Conservation (phyloP, 345 rosid species). For the Odontarrhena argentea region DNA sequence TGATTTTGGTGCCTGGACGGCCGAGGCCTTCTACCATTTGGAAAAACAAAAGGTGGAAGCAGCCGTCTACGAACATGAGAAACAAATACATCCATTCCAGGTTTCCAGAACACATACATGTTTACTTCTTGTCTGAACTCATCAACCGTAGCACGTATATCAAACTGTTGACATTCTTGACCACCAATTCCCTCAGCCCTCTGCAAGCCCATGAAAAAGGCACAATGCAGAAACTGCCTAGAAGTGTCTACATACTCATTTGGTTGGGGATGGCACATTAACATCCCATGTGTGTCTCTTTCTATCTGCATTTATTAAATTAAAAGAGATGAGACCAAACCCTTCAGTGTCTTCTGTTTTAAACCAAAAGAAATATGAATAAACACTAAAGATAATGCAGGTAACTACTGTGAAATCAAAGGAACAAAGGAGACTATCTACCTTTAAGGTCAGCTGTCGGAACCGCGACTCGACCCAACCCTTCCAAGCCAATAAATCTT, state of each 20-base stretch:
- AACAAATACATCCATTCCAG: conserved; percentile 70
- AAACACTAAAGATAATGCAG: conserved; percentile 7
- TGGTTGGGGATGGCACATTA: conserved; percentile 82
- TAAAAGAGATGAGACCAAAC: conserved; percentile 9
- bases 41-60: conserved; percentile 69
- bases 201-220: conserved; percentile 78
- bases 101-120: conserved; percentile 68
- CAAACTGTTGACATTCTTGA: conserved; percentile 78
- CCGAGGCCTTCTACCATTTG: conserved; percentile 61
- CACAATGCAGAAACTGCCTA: conserved; percentile 62
- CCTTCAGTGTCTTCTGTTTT: neutral
- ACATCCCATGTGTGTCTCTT: conserved; percentile 69
- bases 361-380: neutral
- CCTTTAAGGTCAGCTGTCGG: conserved; percentile 75
- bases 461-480: conserved; percentile 88
- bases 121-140: conserved; percentile 63
- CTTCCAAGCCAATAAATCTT: conserved; percentile 68
- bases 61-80: conserved; percentile 74
- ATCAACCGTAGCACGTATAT: conserved; percentile 67
- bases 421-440: conserved; percentile 20
- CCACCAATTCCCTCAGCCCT: conserved; percentile 62
- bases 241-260: conserved; percentile 56
- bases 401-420: conserved; percentile 9
- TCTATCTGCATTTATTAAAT: conserved; percentile 58
- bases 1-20: conserved; percentile 53